phyloP scores from a whole-genome alignment of 2,329 filamentous ascomycete species.

The Elsinoe ampelina region DNA sequence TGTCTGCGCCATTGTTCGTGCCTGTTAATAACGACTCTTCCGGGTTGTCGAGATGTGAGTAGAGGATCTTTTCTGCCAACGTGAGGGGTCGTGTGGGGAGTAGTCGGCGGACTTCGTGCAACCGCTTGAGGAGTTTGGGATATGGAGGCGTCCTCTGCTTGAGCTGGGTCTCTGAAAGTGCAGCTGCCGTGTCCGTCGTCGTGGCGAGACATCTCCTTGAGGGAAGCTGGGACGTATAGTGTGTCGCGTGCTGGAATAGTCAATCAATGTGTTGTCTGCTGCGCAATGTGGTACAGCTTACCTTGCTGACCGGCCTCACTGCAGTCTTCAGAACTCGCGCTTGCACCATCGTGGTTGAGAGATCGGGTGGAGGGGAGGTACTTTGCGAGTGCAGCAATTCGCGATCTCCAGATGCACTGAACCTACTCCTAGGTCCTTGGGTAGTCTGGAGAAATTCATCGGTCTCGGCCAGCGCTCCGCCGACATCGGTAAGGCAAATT shows the following conservation, averaged over 20 bases:
- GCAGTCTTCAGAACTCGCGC: background rate
- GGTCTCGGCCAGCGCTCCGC: background rate
- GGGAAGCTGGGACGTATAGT: background rate
- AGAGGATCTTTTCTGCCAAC: slow-evolving; percentile 80
- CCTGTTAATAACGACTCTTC: slow-evolving; percentile 78
- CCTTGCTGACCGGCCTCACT: background rate
- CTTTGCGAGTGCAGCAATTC: background rate
- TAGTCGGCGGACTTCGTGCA: slow-evolving; percentile 64
- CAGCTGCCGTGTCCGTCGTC: slow-evolving; percentile 16
- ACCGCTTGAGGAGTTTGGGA: slow-evolving; percentile 66
- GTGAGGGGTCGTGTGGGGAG: slow-evolving; percentile 59
- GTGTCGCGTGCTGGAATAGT: background rate
- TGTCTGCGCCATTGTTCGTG: slow-evolving; percentile 73
- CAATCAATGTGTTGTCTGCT: background rate
- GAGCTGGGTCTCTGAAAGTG: slow-evolving; percentile 27
- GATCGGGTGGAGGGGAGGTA: background rate
- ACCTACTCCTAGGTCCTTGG: too few species aligned
- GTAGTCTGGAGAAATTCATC: slow-evolving; percentile 9
- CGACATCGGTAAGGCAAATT: slow-evolving; percentile 7
- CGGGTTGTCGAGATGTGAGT: slow-evolving; percentile 85
- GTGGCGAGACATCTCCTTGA: slow-evolving; percentile 25
- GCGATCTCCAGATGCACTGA: too few species aligned
- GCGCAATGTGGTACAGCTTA: background rate
- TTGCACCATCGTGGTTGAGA: background rate
- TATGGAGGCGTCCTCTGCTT: slow-evolving; percentile 65